These are phyloP conservation scores for Botrytis elliptica DNA, from an alignment of 2,329 filamentous ascomycete genomes.

Conservation along the genomic window DNA sequence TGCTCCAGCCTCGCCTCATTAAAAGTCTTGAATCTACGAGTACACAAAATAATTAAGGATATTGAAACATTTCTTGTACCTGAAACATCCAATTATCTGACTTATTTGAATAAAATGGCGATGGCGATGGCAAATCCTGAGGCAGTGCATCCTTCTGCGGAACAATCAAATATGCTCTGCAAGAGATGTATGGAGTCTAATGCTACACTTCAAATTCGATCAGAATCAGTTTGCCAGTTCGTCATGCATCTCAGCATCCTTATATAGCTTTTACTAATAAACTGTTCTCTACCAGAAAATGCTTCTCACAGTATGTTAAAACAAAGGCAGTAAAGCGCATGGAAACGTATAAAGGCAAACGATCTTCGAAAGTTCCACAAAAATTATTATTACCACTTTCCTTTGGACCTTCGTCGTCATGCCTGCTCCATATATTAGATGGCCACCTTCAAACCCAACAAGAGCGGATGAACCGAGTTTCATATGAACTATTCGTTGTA, in stretches of 20 bases:
- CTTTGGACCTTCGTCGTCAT: conserved; percentile 76
- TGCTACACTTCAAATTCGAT: conserved; percentile 38
- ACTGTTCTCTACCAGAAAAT: conserved; percentile 51
- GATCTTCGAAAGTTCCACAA: conserved; percentile 38
- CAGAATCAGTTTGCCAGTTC: conserved; percentile 39
- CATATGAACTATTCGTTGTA: conserved; percentile 65
- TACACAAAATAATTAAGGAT: background rate
- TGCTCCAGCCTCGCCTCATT: conserved; percentile 16
- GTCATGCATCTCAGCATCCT: conserved; percentile 19
- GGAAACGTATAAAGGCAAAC: conserved; percentile 59
- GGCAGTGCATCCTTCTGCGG: conserved; percentile 10
- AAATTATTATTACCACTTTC: conserved; percentile 76
- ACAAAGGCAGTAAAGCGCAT: conserved; percentile 80
- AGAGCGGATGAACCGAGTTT: conserved; percentile 60
- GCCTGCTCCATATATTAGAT: conserved; percentile 73
- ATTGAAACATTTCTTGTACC: conserved; percentile 16
- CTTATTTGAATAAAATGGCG: conserved; percentile 9
- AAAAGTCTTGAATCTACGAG: background rate
- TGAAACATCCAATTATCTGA: conserved; percentile 14
- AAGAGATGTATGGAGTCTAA: conserved; percentile 35
- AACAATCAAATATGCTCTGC: conserved; percentile 25
- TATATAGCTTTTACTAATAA: conserved; percentile 21
- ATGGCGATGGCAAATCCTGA: conserved; percentile 23
- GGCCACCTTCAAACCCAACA: conserved; percentile 65
- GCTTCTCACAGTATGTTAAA: conserved; percentile 75